Conservation (phyloP, 129 eudicot genomes). For the Ambrosia trifida region DNA sequence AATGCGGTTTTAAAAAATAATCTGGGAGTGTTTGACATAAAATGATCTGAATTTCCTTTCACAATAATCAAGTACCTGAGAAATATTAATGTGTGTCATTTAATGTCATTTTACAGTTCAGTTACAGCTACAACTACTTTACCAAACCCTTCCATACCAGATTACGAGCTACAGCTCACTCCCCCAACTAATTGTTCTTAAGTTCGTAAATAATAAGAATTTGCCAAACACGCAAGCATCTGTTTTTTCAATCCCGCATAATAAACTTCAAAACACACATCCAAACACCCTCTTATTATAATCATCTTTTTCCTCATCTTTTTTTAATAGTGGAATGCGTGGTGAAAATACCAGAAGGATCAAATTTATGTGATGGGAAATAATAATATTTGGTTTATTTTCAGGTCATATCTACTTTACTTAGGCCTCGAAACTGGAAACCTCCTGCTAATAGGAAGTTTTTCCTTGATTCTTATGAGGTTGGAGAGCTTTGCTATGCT, state of each 20-base stretch:
- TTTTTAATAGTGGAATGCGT: background rate
- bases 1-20: background rate
- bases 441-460: constrained; percentile 87
- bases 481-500: constrained; percentile 96
- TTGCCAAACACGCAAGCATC: background rate
- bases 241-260: background rate
- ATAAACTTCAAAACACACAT: background rate
- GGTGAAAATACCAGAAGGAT: background rate
- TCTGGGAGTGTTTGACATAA: background rate
- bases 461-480: constrained; percentile 93
- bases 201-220: background rate
- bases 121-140: background rate
- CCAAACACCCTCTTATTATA: background rate
- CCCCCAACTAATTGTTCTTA: background rate
- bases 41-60: background rate
- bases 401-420: constrained; percentile 81
- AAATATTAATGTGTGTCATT: background rate
- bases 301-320: background rate
- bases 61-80: background rate
- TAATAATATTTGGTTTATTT: constrained; percentile 14
- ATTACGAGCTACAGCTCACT: background rate
- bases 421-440: constrained; percentile 95
- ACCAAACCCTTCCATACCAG: background rate
- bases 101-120: background rate
- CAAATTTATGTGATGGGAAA: background rate